Base-by-base conservation (phyloP, 495 filamentous ascomycete species). In the Trichoderma parareesei region DNA sequence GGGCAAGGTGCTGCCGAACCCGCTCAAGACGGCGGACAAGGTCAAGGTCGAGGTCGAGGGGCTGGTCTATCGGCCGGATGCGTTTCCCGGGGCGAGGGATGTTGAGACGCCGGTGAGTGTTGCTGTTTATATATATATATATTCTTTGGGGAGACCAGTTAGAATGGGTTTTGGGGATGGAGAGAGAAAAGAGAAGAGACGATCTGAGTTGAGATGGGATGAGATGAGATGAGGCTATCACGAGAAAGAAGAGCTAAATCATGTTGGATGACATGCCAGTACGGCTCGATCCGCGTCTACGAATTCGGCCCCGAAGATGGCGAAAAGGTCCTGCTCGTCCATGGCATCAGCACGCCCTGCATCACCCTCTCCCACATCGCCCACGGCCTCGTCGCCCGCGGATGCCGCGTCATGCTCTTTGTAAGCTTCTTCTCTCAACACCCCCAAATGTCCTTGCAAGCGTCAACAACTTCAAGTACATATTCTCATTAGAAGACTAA, bases 261-360 rank as follows among this genome's bases (percentile, higher is more conserved):
- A 77, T 76, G 18, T 75, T 79, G 63, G 64, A 70, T 65, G 14
- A 27, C 13, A 20, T 1, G 44, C 20, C 83, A 92, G 65, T 96
- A 93, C 69, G 93, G 93, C 27, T 85, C 81, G 37, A 87, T 92
- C 37, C 78, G 90, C 44, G 88, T 92, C 13, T 96, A 96, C 71
- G 93, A 98, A 81, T 96, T 87, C 80, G 93, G 93, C 9, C 91
- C 91, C n/a, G 83, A 87, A 64, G 73, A 84, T 61, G 93, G 92
- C 4, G 76, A 81, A 27, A 96, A 92, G 71, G 88, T 96, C 1
- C 69, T 97, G 43, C 76, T 96, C 33, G 76, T 97, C 27, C 93
- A 96, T 71, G 93, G 93, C 38, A 95, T 96, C 70, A 88, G 84
- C 61, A 98, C 90, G 1, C 90, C 93, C 3, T 89, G 88, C 73